Base-by-base conservation (phyloP, 306 rosid species). In the Medicago arabica region DNA sequence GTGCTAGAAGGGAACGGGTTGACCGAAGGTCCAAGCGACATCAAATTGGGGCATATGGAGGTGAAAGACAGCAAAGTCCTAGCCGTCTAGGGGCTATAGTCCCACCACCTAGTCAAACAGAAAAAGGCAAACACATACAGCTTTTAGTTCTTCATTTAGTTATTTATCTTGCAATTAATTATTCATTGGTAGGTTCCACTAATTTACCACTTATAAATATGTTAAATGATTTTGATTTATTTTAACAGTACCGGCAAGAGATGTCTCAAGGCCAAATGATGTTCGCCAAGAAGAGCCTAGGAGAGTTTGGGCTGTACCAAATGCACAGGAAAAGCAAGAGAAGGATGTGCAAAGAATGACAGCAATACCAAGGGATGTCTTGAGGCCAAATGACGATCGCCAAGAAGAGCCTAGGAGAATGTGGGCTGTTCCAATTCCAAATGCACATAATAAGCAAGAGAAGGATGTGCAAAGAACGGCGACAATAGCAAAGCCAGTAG, bases 41-140 rank as follows among this genome's bases (percentile, higher is more conserved):
- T 75, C 93, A 83, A 84, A 96, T 90, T 74, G 93, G 92, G 79
- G 85, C 97, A 46, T 84, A 83, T 81, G 86, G 83, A 40, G 90
- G 86, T 1, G 96, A 87, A 74, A 89, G 96, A 77, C 92, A 84
- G 62, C 92, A 85, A 66, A 86, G 66, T 75, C 66, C 78, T 25
- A 78, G 87, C 75, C 85, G 84, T 80, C 55, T 78, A 53, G 87
- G 75, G 44, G 54, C 92, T 78, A 21, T 78, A 70, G 84, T 68
- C 72, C 92, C 46, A 75, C 79, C 98, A 44, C 85, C 81, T 31
- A 85, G 72, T 83, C 88, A 74, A 84, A 75, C 70, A 11, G 88
- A 87, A 70, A 92, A 95, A 89, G 97, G 99, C 67, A 78, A 86
- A 70, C 58, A 17, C 11, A 25, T 67, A 73, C 77, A 19, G 21